Conservation (phyloP, 345 rosid genomes). For the Populus tremula region DNA sequence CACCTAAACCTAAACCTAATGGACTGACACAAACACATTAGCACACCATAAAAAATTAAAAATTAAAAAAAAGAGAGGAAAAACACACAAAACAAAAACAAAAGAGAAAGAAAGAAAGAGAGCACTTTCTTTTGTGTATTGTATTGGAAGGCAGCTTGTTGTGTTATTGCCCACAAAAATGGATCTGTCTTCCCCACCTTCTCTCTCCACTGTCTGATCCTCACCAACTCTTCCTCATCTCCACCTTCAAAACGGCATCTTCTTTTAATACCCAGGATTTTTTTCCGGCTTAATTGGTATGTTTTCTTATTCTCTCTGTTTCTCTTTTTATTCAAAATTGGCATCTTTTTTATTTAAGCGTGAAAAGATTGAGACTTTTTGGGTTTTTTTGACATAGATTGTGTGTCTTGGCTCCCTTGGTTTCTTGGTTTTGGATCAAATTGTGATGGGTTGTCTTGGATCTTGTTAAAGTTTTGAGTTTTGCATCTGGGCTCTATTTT, state of each 20-base stretch:
- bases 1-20: neutral
- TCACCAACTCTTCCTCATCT: neutral
- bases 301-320: constrained; percentile 4
- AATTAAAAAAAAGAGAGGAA: neutral
- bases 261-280: constrained; percentile 1
- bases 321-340: neutral
- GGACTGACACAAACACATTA: constrained; percentile 29
- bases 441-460: constrained; percentile 6
- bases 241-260: neutral
- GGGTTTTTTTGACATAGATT: neutral
- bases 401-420: neutral
- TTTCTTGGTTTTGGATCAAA: constrained; percentile 23
- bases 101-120: neutral
- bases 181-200: constrained; percentile 16
- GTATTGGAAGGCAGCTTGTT: neutral
- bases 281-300: constrained; percentile 20
- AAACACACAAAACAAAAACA: neutral
- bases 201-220: constrained; percentile 16
- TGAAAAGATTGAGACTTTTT: neutral
- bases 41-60: constrained; percentile 5
- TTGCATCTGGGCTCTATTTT: neutral
- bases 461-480: constrained; percentile 13
- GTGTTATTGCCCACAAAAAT: constrained; percentile 7
- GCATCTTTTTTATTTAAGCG: neutral
- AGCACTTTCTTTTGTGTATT: neutral